Evolutionary conservation across 1,284 basidiomycete species (phyloP).

Genomic region (Cerioporus squamosus): DNA sequence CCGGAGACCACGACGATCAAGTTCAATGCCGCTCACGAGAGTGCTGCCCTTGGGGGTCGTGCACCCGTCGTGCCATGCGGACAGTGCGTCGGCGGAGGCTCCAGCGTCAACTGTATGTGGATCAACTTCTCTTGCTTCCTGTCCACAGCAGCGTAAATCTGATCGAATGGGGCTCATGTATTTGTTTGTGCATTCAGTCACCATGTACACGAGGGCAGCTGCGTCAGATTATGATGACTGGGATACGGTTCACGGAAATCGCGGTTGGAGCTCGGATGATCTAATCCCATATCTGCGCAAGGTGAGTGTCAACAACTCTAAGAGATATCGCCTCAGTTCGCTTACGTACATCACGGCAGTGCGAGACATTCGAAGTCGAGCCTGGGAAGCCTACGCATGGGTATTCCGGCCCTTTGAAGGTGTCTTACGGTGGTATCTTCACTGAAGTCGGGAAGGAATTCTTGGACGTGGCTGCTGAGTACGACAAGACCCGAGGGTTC

Average conservation of each 20-base stretch:
- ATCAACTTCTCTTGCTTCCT: not conserved
- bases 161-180: not conserved
- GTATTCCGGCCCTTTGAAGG: conserved; percentile 54
- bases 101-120: conserved; percentile 57
- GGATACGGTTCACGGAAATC: conserved; percentile 49
- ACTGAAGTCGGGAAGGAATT: conserved; percentile 50
- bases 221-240: conserved; percentile 65
- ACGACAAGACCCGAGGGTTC: conserved; percentile 39
- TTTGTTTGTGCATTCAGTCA: conserved; percentile 38
- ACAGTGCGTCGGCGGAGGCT: conserved; percentile 61
- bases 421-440: conserved; percentile 45
- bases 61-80: conserved; percentile 46
- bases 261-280: conserved; percentile 57
- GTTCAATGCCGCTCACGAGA: conserved; percentile 46
- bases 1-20: conserved; percentile 47
- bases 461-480: conserved; percentile 45
- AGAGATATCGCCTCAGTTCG: not conserved
- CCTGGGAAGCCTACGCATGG: conserved; percentile 48
- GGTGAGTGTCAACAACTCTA: conserved; percentile 34
- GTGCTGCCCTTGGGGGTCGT: conserved; percentile 48
- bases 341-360: conserved; percentile 34
- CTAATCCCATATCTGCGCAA: conserved; percentile 57
- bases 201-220: conserved; percentile 56
- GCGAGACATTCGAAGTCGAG: conserved; percentile 52
- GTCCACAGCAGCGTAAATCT: too few relatives aligned